These are phyloP conservation scores for Dendrocalamus sinicus DNA, from an alignment of 176 grass and related monocot genomes.

Conservation along the genomic window DNA sequence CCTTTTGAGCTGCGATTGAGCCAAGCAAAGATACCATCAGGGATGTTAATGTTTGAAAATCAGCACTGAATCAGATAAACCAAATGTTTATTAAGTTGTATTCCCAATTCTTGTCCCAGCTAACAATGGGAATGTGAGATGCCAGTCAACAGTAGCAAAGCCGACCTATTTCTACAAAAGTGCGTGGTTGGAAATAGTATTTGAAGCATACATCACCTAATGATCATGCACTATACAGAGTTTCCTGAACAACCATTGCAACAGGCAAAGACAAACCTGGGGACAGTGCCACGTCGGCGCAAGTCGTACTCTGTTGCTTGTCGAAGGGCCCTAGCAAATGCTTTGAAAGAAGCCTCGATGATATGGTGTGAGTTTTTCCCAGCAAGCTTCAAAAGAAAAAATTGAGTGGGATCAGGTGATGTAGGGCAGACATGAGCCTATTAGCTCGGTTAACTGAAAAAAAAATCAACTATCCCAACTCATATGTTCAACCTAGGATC, in stretches of 20 bases:
- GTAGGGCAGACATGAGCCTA: background rate
- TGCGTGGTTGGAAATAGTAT: background rate
- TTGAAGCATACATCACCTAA: background rate
- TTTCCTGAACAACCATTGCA: conserved; percentile 28
- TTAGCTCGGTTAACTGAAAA: background rate
- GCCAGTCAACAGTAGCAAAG: background rate
- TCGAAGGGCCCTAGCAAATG: conserved; percentile 94
- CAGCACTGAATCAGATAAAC: background rate
- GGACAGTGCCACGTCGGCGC: conserved; percentile 70
- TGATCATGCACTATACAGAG: background rate
- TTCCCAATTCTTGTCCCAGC: background rate
- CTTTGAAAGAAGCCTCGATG: conserved; percentile 89
- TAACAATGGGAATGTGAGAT: background rate
- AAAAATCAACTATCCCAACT: background rate
- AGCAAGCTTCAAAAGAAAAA: conserved; percentile 66
- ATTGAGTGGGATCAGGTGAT: background rate
- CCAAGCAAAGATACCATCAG: background rate
- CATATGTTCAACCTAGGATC: background rate
- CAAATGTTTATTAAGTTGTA: background rate
- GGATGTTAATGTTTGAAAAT: background rate
- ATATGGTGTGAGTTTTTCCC: conserved; percentile 92
- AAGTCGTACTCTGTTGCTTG: conserved; percentile 91
- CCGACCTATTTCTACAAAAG: background rate
- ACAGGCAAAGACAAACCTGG: conserved; percentile 60
- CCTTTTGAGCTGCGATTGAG: conserved; percentile 77